Evolutionary conservation across 257 asterid genomes (phyloP).

Genomic region (Perilla frutescens): DNA sequence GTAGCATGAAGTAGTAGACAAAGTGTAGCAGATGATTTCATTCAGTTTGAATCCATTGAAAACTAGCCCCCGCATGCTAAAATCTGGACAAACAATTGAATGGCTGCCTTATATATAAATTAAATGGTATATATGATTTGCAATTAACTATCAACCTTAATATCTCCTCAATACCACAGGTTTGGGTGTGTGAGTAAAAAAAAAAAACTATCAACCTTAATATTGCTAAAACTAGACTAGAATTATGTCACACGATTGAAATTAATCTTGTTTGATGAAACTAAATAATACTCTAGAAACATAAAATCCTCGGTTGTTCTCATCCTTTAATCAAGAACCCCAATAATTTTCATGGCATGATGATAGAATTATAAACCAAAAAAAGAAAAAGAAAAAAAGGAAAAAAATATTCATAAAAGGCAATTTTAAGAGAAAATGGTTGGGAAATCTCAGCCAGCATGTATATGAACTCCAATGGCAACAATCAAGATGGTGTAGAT

Average conservation of each 20-base stretch:
- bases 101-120: too few species aligned
- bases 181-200: too few species aligned
- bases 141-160: neutral
- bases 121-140: too few species aligned
- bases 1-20: too few species aligned
- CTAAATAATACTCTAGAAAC: neutral
- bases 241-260: neutral
- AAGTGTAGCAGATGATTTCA: too few species aligned
- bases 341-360: conserved; percentile 18
- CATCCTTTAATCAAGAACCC: conserved; percentile 19
- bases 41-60: too few species aligned
- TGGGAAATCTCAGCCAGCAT: conserved; percentile 45
- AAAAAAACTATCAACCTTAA: neutral
- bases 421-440: neutral
- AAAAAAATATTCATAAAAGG: neutral
- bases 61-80: too few species aligned
- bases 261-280: neutral
- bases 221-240: neutral
- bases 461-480: conserved; percentile 84
- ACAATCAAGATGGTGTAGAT: conserved; percentile 83
- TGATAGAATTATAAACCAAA: neutral
- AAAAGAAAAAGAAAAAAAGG: neutral
- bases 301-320: conserved; percentile 10
- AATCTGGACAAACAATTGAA: too few species aligned
- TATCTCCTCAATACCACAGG: too few species aligned